Evolutionary conservation across 2,329 filamentous ascomycete genomes (phyloP).

Genomic region (Cladosporium sp.): DNA sequence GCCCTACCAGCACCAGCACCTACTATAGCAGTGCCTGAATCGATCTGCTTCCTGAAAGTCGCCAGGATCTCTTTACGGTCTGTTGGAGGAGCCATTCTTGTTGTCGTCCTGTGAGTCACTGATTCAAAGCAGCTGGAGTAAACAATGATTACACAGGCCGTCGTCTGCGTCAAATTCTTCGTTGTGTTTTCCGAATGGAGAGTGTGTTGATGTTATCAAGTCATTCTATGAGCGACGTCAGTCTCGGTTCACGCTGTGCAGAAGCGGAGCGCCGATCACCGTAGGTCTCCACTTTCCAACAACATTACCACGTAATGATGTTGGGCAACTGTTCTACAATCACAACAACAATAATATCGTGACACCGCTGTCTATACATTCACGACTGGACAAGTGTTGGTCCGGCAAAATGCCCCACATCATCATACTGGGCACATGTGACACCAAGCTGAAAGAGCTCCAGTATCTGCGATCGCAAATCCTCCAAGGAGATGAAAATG

Average conservation of each 20-base stretch:
- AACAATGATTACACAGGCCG: no score
- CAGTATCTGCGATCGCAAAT: conserved; percentile 51
- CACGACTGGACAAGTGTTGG: no score
- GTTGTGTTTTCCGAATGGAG: no score
- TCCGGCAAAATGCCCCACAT: conserved; percentile 35
- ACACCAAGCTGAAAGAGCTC: conserved; percentile 60
- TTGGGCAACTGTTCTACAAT: no score
- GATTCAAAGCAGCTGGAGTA: no score
- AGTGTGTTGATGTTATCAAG: no score
- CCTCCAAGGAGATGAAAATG: conserved; percentile 24
- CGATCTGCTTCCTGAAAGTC: conserved; percentile 51
- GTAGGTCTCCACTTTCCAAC: conserved; percentile 1
- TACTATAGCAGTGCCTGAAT: conserved; percentile 56
- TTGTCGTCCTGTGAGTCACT: neutral
- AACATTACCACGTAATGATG: neutral
- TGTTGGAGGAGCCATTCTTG: conserved; percentile 54
- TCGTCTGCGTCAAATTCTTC: no score
- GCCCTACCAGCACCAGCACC: conserved; percentile 59
- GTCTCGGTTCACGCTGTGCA: neutral
- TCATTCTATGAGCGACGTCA: neutral
- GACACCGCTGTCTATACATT: no score
- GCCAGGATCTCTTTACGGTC: conserved; percentile 54
- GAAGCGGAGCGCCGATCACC: conserved; percentile 1
- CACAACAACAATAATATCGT: no score
- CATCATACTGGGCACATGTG: conserved; percentile 58